Base-by-base conservation (phyloP, 805 yeast genomes). In the Pichia nakasei region DNA sequence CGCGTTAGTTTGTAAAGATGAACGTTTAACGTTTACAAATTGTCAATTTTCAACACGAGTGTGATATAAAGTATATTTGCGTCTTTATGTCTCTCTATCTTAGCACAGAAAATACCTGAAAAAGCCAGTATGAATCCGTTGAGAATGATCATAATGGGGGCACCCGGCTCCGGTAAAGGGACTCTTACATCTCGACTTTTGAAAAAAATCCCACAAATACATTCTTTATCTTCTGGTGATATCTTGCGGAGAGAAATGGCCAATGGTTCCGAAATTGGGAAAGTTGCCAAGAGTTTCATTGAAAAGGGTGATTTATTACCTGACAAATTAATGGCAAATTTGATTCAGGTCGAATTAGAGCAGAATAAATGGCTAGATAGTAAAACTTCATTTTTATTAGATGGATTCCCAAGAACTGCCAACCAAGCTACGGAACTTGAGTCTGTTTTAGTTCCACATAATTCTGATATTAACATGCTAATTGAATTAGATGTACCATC, bases 161-260 rank as follows among this genome's bases (percentile, higher is more conserved):
- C 97, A 0, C 97, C 97, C 0, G 97, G 97, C 0, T 74, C 96
- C 1, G 97, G 97, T 1, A 89, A 89, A 59, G 97, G 97, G 2
- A 89, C 97, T 0, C 85, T 83, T 52, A 83, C 96, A 0, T 64
- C 82, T 2, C 70, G 80, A 47, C 66, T 89, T 5, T 59, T 82
- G 46, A 72, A 74, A 41, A 62, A 66, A 35, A 71, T 80, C 46
- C 73, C 82, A 2, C 49, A 52, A 33, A 61, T 89, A 20, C 59
- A 69, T 13, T 67, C 91, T 1, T 63, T 91, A 9, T 80, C 95
- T 1, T 82, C 95, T 0, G 97, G 97, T 2, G 96, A 89, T 62
- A 64, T 87, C 5, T 65, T 89, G 37, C 72, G 97, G 49, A 63
- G 65, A 33, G 83, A 88, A 54, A 82, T 88, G 29, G 64, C 75